Evolutionary conservation across 176 grass and related monocot genomes (phyloP).

Genomic region (Pharus latifolius): DNA sequence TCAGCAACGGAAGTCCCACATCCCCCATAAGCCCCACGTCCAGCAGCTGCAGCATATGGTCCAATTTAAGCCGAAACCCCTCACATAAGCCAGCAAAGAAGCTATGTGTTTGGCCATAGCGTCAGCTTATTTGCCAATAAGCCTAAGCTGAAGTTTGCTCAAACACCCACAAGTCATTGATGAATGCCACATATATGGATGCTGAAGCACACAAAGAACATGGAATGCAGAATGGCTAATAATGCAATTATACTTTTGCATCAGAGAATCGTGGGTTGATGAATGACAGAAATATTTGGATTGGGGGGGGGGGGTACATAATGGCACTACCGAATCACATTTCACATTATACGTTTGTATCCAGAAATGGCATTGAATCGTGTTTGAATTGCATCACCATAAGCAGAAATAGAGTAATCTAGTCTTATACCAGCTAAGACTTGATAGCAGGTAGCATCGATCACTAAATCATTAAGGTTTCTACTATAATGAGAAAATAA

Average conservation of each 20-base stretch:
- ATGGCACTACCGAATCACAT: neutral
- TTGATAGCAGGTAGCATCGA: neutral
- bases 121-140: too few relatives aligned
- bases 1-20: too few relatives aligned
- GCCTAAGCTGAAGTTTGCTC: too few relatives aligned
- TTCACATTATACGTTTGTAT: neutral
- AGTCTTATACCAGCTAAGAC: neutral
- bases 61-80: too few relatives aligned
- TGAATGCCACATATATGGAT: neutral
- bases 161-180: too few relatives aligned
- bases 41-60: too few relatives aligned
- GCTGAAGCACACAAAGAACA: slow-evolving; percentile 9
- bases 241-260: slow-evolving; percentile 6
- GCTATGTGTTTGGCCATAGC: too few relatives aligned
- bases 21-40: too few relatives aligned
- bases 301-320: neutral
- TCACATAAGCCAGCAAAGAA: too few relatives aligned
- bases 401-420: slow-evolving; percentile 8
- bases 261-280: neutral
- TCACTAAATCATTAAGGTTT: neutral
- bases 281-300: neutral
- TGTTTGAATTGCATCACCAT: neutral
- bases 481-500: slow-evolving; percentile 14
- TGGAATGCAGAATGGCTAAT: neutral
- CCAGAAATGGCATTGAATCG: neutral